Conservation (phyloP, 495 filamentous ascomycete genomes). For the Penicillium antarcticum region DNA sequence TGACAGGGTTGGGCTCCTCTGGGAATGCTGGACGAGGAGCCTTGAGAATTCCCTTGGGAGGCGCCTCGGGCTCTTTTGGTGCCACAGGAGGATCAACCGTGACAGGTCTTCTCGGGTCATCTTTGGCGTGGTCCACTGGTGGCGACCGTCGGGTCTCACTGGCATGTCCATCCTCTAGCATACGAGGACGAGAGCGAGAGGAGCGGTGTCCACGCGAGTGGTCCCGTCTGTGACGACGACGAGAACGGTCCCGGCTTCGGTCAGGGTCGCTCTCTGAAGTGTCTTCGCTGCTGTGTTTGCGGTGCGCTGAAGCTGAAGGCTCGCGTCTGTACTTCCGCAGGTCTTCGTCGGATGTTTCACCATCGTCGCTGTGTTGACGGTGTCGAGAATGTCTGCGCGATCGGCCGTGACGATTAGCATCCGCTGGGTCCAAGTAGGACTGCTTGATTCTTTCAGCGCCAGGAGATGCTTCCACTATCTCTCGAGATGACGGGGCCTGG, state of each 20-base stretch:
- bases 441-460: slow-evolving; percentile 14
- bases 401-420: slow-evolving; percentile 23
- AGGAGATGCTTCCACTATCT: slow-evolving; percentile 1
- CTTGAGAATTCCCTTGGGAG: slow-evolving; percentile 71
- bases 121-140: slow-evolving; percentile 10
- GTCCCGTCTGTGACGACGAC: slow-evolving; percentile 2
- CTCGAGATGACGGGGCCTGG: slow-evolving; percentile 14
- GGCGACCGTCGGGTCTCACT: slow-evolving; percentile 10
- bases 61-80: slow-evolving; percentile 33
- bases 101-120: slow-evolving; percentile 26
- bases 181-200: slow-evolving; percentile 22
- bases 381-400: slow-evolving; percentile 31
- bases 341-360: slow-evolving; percentile 37
- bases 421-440: slow-evolving; percentile 16
- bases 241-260: slow-evolving; percentile 17
- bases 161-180: slow-evolving; percentile 12
- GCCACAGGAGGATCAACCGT: slow-evolving; percentile 25
- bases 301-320: slow-evolving; percentile 22
- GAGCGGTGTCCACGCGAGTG: slow-evolving; percentile 15
- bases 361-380: slow-evolving; percentile 28
- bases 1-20: slow-evolving; percentile 70
- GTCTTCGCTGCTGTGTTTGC: slow-evolving; percentile 23
- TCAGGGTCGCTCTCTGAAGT: slow-evolving; percentile 14
- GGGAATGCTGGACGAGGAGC: slow-evolving; percentile 72
- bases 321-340: slow-evolving; percentile 35